Conservation (phyloP, 331 rosid genomes). For the Arachis monticola region DNA sequence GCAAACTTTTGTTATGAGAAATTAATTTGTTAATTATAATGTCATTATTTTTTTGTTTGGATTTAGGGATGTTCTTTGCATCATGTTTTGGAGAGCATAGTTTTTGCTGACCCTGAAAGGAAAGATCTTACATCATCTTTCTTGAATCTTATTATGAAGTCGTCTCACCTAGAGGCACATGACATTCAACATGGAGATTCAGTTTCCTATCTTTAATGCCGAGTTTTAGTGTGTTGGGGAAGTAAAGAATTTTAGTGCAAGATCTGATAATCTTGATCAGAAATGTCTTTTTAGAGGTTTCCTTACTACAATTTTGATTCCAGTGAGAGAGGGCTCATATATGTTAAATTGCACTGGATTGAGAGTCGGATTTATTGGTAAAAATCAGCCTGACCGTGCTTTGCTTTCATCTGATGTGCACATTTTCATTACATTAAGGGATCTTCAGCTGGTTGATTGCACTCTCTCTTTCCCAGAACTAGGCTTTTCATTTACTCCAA, state of each 20-base stretch:
- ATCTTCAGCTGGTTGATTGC: constrained; percentile 61
- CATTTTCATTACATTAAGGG: constrained; percentile 52
- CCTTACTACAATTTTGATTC: constrained; percentile 54
- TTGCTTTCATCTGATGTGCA: constrained; percentile 54
- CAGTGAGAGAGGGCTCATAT: constrained; percentile 53
- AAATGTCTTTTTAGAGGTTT: constrained; percentile 63
- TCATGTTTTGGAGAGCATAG: constrained; percentile 64
- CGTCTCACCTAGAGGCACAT: constrained; percentile 63
- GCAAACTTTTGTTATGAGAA: background rate
- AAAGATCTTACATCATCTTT: constrained; percentile 53
- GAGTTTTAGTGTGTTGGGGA: constrained; percentile 51
- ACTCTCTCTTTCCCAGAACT: constrained; percentile 67
- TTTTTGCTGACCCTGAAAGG: constrained; percentile 48
- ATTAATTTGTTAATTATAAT: constrained; percentile 29
- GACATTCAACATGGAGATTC: constrained; percentile 51
- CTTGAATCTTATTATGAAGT: constrained; percentile 63
- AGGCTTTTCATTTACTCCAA: constrained; percentile 58
- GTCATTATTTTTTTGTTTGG: constrained; percentile 37
- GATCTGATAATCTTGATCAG: constrained; percentile 49
- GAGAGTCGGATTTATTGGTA: constrained; percentile 56
- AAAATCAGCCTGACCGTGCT: constrained; percentile 36
- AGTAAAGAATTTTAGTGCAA: constrained; percentile 62
- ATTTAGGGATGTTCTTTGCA: constrained; percentile 87
- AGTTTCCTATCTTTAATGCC: constrained; percentile 59
- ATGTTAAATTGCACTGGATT: constrained; percentile 57